Conservation (phyloP, 345 rosid genomes). For the Salix udensis region DNA sequence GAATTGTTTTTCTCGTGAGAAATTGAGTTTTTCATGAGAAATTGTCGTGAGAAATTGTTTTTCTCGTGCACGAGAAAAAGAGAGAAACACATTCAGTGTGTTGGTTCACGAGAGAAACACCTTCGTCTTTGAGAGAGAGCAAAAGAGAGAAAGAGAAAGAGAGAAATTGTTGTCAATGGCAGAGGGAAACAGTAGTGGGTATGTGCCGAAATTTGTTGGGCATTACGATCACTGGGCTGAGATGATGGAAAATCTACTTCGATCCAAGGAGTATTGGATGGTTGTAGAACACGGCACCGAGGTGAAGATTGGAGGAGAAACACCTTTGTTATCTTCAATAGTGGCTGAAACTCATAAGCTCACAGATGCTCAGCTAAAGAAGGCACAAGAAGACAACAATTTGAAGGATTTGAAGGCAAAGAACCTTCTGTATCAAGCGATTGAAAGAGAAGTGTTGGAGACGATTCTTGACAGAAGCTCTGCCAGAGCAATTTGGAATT, state of each 20-base stretch:
- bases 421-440: slow-evolving; percentile 9
- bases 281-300: not conserved
- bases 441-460: slow-evolving; percentile 2
- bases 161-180: not conserved
- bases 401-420: slow-evolving; percentile 1
- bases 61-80: too few relatives aligned
- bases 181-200: not conserved
- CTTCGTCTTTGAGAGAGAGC: too few relatives aligned
- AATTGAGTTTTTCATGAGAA: too few relatives aligned
- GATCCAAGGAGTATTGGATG: not conserved
- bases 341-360: fast-evolving
- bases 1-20: too few relatives aligned
- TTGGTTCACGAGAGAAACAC: too few relatives aligned
- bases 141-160: too few relatives aligned
- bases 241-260: slow-evolving; percentile 13
- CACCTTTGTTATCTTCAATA: not conserved
- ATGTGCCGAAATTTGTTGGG: not conserved
- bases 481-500: slow-evolving; percentile 1
- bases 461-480: slow-evolving; percentile 1
- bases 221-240: slow-evolving; percentile 10
- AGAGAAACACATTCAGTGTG: too few relatives aligned
- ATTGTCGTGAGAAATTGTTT: too few relatives aligned
- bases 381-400: not conserved
- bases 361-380: not conserved
- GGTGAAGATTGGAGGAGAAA: not conserved